Base-by-base conservation (phyloP, 1,284 basidiomycete genomes). In the Mrakiaceae sp. region DNA sequence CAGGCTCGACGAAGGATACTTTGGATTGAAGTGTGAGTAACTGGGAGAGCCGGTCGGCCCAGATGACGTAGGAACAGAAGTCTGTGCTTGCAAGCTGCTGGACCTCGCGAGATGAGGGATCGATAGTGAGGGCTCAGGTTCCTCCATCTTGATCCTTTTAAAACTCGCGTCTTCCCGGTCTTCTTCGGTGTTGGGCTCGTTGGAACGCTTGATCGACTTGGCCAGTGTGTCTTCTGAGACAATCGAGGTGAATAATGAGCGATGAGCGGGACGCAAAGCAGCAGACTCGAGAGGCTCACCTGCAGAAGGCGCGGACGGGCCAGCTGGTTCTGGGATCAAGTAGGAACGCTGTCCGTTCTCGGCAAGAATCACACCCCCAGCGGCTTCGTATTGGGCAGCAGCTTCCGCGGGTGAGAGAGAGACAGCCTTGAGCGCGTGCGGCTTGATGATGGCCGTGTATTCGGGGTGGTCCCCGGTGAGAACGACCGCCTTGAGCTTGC, bases 381-480 rank as follows among this genome's bases (percentile, higher is more conserved):
- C 16, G 39, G 47, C 52, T 14, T 44, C 40, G n/a, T 42, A 44
- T 47, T 59, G 58, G 12, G n/a, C 48, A 16, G 11, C 58, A 27
- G 62, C 62, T 27, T 63, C 62, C 11, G 47, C 55, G 44, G 62
- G 47, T 16, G 55, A 49, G 8, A 63, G 55, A 8, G 55, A 40
- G 62, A 63, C 62, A 7, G 55, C 10, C 40, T 58, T 63, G 48
- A 63, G 56, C 3, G 62, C 62, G 8, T 58, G 56, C 44, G 62
- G 62, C 51, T 63, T 63, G 47, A 63, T 63, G 56, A 63, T 63
- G 11, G 62, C 62, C 5, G 55, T 63, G 43, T 63, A 63, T 12
- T 57, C 48, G 4, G 55, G 55, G 12, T 63, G 62, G 12, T 58
- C 10, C 5, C 62, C 62, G 0, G 55, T n/a, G 11, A 40, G 27